Conservation (phyloP, 2,329 filamentous ascomycete species). For the Cyphellophora attinorum region DNA sequence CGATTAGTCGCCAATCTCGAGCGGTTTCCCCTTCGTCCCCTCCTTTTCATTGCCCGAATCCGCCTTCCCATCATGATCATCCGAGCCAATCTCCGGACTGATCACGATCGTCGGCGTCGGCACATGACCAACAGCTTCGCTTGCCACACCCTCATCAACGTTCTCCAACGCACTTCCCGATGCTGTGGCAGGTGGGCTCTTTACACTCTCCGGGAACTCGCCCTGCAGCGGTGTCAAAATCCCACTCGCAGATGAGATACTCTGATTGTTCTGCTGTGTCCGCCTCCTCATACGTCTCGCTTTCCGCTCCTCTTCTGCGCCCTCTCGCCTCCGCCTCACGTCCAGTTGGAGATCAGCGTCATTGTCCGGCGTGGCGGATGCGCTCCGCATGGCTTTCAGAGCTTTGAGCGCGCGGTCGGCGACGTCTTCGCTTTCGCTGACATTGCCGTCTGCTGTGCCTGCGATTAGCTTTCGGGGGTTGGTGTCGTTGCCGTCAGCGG, state of each 20-base stretch:
- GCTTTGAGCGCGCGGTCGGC: slow-evolving; percentile 75
- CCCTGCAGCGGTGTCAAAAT: slow-evolving; percentile 8
- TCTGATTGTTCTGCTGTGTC: slow-evolving; percentile 40
- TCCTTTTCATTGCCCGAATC: too few relatives aligned
- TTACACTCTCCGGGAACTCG: not conserved
- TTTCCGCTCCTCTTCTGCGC: slow-evolving; percentile 68
- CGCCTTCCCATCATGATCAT: too few relatives aligned
- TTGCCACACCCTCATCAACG: slow-evolving; percentile 6
- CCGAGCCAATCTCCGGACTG: slow-evolving; percentile 13
- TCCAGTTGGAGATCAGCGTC: slow-evolving; percentile 45
- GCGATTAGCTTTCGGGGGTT: too few relatives aligned
- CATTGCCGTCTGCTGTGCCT: slow-evolving; percentile 23
- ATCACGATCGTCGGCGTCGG: slow-evolving; percentile 18
- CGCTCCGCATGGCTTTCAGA: slow-evolving; percentile 70
- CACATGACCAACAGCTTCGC: slow-evolving; percentile 12
- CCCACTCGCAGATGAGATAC: slow-evolving; percentile 20
- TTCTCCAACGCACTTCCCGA: slow-evolving; percentile 4
- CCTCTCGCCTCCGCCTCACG: slow-evolving; percentile 59
- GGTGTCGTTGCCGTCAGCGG: slow-evolving; percentile 13
- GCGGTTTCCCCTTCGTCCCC: too few relatives aligned
- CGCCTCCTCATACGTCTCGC: slow-evolving; percentile 58
- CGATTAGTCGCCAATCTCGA: too few relatives aligned
- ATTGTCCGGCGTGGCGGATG: slow-evolving; percentile 35
- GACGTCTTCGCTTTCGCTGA: slow-evolving; percentile 58
- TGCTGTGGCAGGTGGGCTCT: not conserved